Evolutionary conservation across 2,329 filamentous ascomycete species (phyloP), one percentile per base, ranked within the genome.

Genomic region (Colletotrichum tropicicola): DNA sequence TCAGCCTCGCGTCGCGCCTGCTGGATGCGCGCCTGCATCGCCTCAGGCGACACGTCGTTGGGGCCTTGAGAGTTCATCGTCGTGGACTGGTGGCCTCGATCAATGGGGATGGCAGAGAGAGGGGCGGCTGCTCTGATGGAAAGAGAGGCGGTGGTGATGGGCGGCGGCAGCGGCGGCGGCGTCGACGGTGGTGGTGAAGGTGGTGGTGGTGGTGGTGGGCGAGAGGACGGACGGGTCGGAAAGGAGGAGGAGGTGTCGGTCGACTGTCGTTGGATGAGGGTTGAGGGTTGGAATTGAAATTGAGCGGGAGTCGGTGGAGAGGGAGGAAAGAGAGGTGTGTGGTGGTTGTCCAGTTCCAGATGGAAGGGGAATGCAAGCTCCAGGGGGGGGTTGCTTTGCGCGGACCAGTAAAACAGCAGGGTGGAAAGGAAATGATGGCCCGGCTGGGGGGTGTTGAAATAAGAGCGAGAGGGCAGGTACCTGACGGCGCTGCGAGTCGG

Each of bases 1-100:
- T 98, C 96, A 74, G 96, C 96, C 87, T 99, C 96, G 85, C 96
- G 93, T 81, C 96, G 91, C 79, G 96, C 95, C 76, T 92, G 91
- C 77, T 93, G 92, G 74, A 96, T 95, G 82, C 92, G 92, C 83
- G 94, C 92, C 87, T 98, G 95, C 89, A 98, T 97, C 80, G 87
- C 87, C 83, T 91, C 88, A 70, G 88, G 88, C 75, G 88, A 90
- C 73, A 90, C 87, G 77, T 90, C 88, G 79, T 82, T 87, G 73
- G 81, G 77, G 78, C 83, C 82, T 79, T 85, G 83, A 69, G 80
- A 80, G 73, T 87, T 87, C 86, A 89, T 89, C 72, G 75, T 82
- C 66, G 59, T 59, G 55, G 53, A 58, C 47, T 54, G 15, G 37
- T 28, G 32, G 35, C 49, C 56, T 63, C 49, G 51, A 55, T 57